Evolutionary conservation across 371 early-diverging fungal genomes (phyloP), one percentile per base, ranked within the genome.

Genomic region (Mortierella sp.): DNA sequence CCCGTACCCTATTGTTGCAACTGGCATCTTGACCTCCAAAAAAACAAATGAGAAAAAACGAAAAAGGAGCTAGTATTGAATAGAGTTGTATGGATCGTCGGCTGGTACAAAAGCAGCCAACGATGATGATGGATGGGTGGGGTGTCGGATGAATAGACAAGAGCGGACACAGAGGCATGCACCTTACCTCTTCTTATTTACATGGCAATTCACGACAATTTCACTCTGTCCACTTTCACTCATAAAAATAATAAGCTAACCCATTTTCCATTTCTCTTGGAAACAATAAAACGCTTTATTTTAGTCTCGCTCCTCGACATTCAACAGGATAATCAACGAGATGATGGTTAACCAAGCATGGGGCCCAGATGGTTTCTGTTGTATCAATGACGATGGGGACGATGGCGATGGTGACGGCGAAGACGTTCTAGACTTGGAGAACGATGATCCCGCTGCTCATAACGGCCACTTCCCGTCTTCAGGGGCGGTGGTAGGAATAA

Each of bases 321-420:
- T 84, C 50, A 71, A 77, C 0, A n/a, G 26, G 2, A 84, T 84
- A 60, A 81, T 81, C 54, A 76, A 76, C 19, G 81, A 84, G 26
- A 84, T 84, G 84, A 70, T 79, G 3, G 44, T 14, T 21, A 70
- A 58, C 21, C 47, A 54, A 1, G 77, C 75, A 0, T 84, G 84
- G 84, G 75, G 58, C 6, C 28, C 74, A 19, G 57, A 74, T 2
- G 45, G 54, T 3, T 65, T 6, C 24, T 38, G 24, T 24, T 19
- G 16, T 28, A 14, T 6, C 31, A 31, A 16, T 50, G 50, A 72
- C 42, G 50, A 79, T 47, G 16, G 31, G 8, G 48, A 45, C 19
- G 47, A 24, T 31, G 21, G 9, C 6, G 63, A 63, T 34, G 34
- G 8, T 19, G 55, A 55, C 6, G n/a, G n/a, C 5, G n/a, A 55